Evolutionary conservation across 2,329 filamentous ascomycete genomes (phyloP).

Genomic region (Fusarium nisikadoi): DNA sequence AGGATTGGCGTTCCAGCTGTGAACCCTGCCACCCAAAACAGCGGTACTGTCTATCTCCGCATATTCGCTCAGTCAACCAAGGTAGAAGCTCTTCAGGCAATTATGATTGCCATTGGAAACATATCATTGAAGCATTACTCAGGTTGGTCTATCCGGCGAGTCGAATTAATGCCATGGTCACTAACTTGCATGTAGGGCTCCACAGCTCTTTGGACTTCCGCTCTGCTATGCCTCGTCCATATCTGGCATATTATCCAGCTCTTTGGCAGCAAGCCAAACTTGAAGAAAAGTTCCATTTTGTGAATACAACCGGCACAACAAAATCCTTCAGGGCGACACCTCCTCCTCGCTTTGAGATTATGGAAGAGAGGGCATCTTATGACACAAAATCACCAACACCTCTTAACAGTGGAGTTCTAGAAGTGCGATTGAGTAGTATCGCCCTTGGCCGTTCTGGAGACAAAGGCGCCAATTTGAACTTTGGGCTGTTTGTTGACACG

Average conservation of each 20-base stretch:
- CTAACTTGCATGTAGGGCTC: background rate
- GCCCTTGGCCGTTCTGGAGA: background rate
- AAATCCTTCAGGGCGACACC: background rate
- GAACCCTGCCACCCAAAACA: background rate
- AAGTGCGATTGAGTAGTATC: background rate
- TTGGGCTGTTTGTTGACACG: background rate
- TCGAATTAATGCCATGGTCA: rapidly evolving
- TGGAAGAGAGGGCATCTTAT: background rate
- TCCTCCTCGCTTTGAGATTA: background rate
- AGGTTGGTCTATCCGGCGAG: background rate
- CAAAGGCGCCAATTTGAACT: background rate
- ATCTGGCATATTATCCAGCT: background rate
- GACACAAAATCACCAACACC: background rate
- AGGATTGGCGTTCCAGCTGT: background rate
- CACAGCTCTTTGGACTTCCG: background rate
- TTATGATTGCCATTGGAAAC: background rate
- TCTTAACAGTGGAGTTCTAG: background rate
- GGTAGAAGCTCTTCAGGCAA: background rate
- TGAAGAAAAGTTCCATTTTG: background rate
- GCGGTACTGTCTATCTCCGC: background rate
- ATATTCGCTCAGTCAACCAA: background rate
- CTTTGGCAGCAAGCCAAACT: background rate
- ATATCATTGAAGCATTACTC: background rate
- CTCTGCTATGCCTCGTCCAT: background rate
- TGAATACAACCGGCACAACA: background rate